phyloP scores from a whole-genome alignment of 352 stramenopile genomes.

The Globisporangium echinulatum region DNA sequence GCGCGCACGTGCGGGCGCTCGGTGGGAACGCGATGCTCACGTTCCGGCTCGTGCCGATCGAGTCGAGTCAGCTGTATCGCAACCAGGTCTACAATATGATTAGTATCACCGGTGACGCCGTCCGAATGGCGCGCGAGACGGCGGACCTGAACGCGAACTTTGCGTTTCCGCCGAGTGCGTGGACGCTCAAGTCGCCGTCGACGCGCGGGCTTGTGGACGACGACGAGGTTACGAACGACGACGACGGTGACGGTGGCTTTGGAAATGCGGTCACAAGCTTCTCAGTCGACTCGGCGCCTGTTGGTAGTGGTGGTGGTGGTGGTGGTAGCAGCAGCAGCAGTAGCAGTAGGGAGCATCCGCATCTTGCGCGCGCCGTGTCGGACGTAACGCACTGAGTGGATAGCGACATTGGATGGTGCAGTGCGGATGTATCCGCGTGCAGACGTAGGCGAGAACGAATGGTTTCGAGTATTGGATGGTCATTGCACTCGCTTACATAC shows the following conservation, averaged over 20 bases:
- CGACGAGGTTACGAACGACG: slow-evolving; percentile 2
- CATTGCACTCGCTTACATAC: too few species aligned
- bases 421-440: too few species aligned
- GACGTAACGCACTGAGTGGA: neutral
- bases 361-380: neutral
- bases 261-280: neutral
- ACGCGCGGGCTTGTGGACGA: slow-evolving; percentile 8
- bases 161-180: slow-evolving; percentile 20
- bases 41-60: slow-evolving; percentile 81
- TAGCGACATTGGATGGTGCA: too few species aligned
- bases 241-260: too few species aligned
- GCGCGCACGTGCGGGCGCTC: slow-evolving; percentile 74
- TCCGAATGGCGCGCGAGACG: slow-evolving; percentile 66
- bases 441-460: neutral
- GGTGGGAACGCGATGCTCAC: slow-evolving; percentile 84
- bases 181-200: slow-evolving; percentile 26
- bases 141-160: slow-evolving; percentile 20
- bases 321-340: neutral
- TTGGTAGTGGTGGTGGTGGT: neutral
- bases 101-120: slow-evolving; percentile 81
- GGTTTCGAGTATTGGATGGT: too few species aligned
- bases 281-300: slow-evolving; percentile 2
- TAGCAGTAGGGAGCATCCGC: neutral
- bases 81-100: slow-evolving; percentile 93
- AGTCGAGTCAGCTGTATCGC: slow-evolving; percentile 82